Evolutionary conservation across 176 grass and related monocot genomes (phyloP).

Genomic region (Carex myosuroides): DNA sequence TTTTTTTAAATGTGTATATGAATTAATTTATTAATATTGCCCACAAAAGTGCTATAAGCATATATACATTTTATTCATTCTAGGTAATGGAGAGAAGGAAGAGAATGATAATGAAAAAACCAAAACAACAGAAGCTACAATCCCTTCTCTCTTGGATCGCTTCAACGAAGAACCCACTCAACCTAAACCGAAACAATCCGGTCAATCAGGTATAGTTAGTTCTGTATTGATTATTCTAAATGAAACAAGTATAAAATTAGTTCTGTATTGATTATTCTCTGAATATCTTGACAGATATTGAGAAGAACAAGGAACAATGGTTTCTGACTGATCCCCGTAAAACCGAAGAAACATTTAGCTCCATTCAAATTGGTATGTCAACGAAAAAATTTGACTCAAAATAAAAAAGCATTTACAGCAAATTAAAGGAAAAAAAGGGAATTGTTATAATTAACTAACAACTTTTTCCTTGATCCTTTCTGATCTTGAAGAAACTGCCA

Average conservation of each 20-base stretch:
- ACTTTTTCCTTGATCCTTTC: background rate
- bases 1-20: background rate
- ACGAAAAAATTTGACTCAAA: background rate
- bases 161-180: background rate
- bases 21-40: too few relatives aligned
- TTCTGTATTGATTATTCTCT: background rate
- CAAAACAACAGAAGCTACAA: background rate
- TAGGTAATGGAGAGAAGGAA: background rate
- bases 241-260: background rate
- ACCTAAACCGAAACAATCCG: background rate
- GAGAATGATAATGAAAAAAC: background rate
- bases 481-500: background rate
- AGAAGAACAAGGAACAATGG: background rate
- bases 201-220: background rate
- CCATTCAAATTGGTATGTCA: slow-evolving; percentile 13
- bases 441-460: background rate
- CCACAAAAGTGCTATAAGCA: background rate
- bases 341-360: background rate
- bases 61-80: background rate
- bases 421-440: background rate
- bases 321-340: background rate
- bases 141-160: slow-evolving; percentile 20
- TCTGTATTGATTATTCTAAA: background rate
- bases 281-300: background rate
- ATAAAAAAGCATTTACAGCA: background rate